A percentile compares a stretch with the other conserved stretches of the same genome.
These are phyloP conservation scores for Cercospora zeina DNA, from an alignment of 2,329 filamentous ascomycete genomes.

Conservation along the genomic window DNA sequence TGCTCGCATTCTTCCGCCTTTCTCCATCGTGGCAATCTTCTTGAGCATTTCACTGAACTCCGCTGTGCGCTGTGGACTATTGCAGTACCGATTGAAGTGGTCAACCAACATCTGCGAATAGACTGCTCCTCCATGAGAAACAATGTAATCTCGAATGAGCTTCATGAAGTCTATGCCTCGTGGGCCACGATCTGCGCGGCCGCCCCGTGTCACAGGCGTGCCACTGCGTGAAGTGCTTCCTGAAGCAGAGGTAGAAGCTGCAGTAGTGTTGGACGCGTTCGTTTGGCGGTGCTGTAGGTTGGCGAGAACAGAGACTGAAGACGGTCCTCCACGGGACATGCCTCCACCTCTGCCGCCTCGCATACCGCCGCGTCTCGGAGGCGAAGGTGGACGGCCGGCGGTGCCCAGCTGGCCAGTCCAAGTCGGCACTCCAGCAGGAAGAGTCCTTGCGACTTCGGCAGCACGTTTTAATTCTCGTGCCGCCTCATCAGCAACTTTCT, in stretches of 20 bases:
- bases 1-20: slow-evolving; percentile 51
- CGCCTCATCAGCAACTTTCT: slow-evolving; percentile 73
- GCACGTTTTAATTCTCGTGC: slow-evolving; percentile 73
- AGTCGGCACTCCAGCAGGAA: slow-evolving; percentile 82
- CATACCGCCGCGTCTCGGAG: slow-evolving; percentile 49
- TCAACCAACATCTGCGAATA: slow-evolving; percentile 84
- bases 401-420: slow-evolving; percentile 88
- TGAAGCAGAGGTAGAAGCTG: slow-evolving; percentile 33
- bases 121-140: slow-evolving; percentile 72
- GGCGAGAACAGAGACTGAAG: slow-evolving; percentile 46
- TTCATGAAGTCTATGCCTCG: slow-evolving; percentile 49
- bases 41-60: slow-evolving; percentile 83
- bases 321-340: slow-evolving; percentile 38
- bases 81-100: slow-evolving; percentile 82
- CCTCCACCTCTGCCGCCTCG: slow-evolving; percentile 39
- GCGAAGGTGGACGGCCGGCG: slow-evolving; percentile 67
- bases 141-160: slow-evolving; percentile 74
- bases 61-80: slow-evolving; percentile 64
- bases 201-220: slow-evolving; percentile 32
- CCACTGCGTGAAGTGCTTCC: slow-evolving; percentile 34
- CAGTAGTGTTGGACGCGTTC: slow-evolving; percentile 26
- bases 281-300: slow-evolving; percentile 48
- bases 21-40: slow-evolving; percentile 70
- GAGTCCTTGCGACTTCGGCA: slow-evolving; percentile 67
- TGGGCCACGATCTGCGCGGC: slow-evolving; percentile 14